Evolutionary conservation across 2,329 filamentous ascomycete species (phyloP).

Genomic region (Claviceps africana): DNA sequence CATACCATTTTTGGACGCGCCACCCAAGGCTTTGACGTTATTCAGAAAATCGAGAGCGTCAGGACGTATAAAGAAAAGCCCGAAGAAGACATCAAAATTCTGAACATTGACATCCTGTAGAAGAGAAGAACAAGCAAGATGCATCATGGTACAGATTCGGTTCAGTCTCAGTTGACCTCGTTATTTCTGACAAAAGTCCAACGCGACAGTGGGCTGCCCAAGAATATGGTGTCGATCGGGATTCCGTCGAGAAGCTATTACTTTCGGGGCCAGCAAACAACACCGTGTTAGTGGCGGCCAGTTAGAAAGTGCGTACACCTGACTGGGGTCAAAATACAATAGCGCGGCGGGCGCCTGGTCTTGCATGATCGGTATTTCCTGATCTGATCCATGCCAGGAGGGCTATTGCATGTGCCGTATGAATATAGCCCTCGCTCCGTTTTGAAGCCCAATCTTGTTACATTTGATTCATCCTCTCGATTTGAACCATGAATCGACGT

Average conservation of each 20-base stretch:
- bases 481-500: not conserved
- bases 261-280: not conserved
- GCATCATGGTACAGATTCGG: not conserved
- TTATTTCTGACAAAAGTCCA: not conserved
- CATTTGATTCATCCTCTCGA: not conserved
- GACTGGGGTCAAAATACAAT: slow-evolving; percentile 1
- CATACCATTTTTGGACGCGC: slow-evolving; percentile 93
- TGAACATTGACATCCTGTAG: slow-evolving; percentile 60
- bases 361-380: slow-evolving; percentile 2
- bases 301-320: not conserved
- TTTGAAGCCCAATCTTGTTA: not conserved
- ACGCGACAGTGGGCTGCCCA: not conserved
- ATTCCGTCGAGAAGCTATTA: not conserved
- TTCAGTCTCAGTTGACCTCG: not conserved
- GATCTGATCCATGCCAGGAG: not conserved
- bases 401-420: slow-evolving; percentile 4
- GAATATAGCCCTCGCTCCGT: not conserved
- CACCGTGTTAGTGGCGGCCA: not conserved
- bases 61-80: slow-evolving; percentile 85
- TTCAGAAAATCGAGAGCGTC: slow-evolving; percentile 88
- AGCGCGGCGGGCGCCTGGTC: slow-evolving; percentile 2
- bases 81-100: slow-evolving; percentile 92
- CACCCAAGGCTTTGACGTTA: slow-evolving; percentile 79
- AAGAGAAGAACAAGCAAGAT: not conserved
- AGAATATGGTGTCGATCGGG: not conserved